A percentile compares a stretch with the other conserved stretches of the same genome.
Conservation (phyloP, 176 grass and related monocot species). For the Canna indica region DNA sequence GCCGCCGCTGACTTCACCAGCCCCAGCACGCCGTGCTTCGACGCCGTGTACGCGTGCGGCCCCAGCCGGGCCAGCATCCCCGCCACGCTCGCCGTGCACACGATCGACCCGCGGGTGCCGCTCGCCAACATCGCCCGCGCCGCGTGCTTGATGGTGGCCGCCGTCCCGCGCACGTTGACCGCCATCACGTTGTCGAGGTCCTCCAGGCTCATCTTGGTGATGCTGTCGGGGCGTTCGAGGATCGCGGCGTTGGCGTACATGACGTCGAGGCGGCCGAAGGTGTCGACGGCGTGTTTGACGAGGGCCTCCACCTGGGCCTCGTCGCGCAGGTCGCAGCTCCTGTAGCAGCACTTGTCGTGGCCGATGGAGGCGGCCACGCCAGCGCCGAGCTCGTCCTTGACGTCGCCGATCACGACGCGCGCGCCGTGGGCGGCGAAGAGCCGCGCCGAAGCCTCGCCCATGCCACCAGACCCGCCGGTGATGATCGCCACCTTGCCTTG, state of each 20-base stretch:
- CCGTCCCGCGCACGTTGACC: slow-evolving; percentile 39
- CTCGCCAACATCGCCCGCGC: slow-evolving; percentile 38
- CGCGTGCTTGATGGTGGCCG: slow-evolving; percentile 48
- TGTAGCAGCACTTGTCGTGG: slow-evolving; percentile 14
- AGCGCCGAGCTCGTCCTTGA: slow-evolving; percentile 36
- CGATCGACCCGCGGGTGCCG: slow-evolving; percentile 25
- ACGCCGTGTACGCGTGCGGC: slow-evolving; percentile 33
- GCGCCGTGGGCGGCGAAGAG: slow-evolving; percentile 67
- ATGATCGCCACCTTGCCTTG: slow-evolving; percentile 87
- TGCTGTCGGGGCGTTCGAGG: neutral
- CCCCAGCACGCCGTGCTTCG: slow-evolving; percentile 37
- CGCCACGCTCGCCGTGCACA: slow-evolving; percentile 37
- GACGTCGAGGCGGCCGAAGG: slow-evolving; percentile 59
- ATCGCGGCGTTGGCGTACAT: slow-evolving; percentile 68
- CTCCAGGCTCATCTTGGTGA: neutral
- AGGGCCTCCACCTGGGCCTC: slow-evolving; percentile 61
- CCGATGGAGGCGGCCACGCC: slow-evolving; percentile 7
- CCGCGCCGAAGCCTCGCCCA: slow-evolving; percentile 68
- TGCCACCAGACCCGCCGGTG: slow-evolving; percentile 71
- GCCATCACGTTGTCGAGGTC: neutral
- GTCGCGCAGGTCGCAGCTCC: slow-evolving; percentile 59
- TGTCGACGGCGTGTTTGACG: slow-evolving; percentile 30
- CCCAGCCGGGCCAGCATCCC: slow-evolving; percentile 13
- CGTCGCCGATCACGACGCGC: slow-evolving; percentile 66
- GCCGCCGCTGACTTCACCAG: slow-evolving; percentile 36